Conservation (phyloP, 1,284 basidiomycete species). For the Malassezia vespertilionis region DNA sequence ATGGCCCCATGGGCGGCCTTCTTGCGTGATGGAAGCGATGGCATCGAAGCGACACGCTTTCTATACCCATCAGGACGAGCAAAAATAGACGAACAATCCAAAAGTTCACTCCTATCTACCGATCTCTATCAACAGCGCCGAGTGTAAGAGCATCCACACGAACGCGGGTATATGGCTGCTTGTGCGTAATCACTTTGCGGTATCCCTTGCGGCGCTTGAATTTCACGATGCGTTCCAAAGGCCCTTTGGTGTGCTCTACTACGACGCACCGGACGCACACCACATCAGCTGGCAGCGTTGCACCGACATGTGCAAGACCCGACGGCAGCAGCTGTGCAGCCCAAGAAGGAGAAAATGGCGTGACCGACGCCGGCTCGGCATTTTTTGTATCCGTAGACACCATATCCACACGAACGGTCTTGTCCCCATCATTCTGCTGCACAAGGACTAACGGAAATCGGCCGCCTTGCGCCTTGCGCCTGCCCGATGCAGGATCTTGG, state of each 20-base stretch:
- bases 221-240: constrained; percentile 80
- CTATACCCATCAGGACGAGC: too few relatives aligned
- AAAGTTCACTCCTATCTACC: too few relatives aligned
- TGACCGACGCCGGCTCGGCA: not conserved
- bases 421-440: not conserved
- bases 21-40: too few relatives aligned
- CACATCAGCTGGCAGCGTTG: constrained; percentile 21
- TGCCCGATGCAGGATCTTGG: constrained; percentile 24
- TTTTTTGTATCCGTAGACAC: constrained; percentile 1
- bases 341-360: constrained; percentile 29
- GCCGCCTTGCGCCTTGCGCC: constrained; percentile 16
- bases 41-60: too few relatives aligned
- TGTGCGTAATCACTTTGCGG: constrained; percentile 68
- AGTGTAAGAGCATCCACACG: constrained; percentile 43
- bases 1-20: constrained; percentile 33
- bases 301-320: constrained; percentile 39
- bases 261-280: constrained; percentile 76
- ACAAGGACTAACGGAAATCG: constrained; percentile 6
- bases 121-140: constrained; percentile 19
- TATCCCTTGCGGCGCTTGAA: constrained; percentile 98
- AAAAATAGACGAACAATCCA: not conserved
- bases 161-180: constrained; percentile 77
- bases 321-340: constrained; percentile 28
- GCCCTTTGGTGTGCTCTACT: constrained; percentile 87
- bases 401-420: constrained; percentile 2